phyloP scores from a whole-genome alignment of 305 asterid species.

The Rubia balearica region DNA sequence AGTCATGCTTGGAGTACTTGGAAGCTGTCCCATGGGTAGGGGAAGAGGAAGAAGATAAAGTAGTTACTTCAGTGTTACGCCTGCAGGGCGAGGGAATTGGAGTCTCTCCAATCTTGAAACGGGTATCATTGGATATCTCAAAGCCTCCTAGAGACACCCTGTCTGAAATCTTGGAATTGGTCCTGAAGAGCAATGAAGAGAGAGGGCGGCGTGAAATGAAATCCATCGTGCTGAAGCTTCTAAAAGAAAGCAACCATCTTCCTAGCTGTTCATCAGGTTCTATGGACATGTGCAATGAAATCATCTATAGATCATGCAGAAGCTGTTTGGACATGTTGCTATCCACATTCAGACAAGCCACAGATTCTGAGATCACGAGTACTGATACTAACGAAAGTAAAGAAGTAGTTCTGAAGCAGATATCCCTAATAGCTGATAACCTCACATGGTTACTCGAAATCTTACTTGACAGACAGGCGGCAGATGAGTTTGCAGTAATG shows the following conservation, averaged over 20 bases:
- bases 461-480: conserved; percentile 57
- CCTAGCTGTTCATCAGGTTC: conserved; percentile 52
- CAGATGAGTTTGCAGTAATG: conserved; percentile 56
- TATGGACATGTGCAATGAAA: conserved; percentile 47
- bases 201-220: conserved; percentile 87
- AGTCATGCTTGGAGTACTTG: conserved; percentile 77
- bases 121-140: conserved; percentile 53
- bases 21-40: conserved; percentile 99
- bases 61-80: conserved; percentile 53
- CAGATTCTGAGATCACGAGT: conserved; percentile 35
- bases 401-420: conserved; percentile 39
- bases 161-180: conserved; percentile 60
- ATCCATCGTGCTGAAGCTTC: conserved; percentile 72
- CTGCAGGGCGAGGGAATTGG: conserved; percentile 61
- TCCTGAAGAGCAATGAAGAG: conserved; percentile 79
- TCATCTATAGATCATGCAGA: conserved; percentile 53
- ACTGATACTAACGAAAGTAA: conserved; percentile 15
- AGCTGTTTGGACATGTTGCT: conserved; percentile 47
- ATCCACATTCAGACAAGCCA: conserved; percentile 61
- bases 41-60: conserved; percentile 89
- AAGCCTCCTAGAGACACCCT: conserved; percentile 61
- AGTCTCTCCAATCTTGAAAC: conserved; percentile 68
- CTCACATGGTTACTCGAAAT: conserved; percentile 81
- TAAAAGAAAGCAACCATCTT: conserved; percentile 48
- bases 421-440: conserved; percentile 66